Evolutionary conservation across 352 stramenopile species (phyloP).

Genomic region (Paralagenidium karlingii): DNA sequence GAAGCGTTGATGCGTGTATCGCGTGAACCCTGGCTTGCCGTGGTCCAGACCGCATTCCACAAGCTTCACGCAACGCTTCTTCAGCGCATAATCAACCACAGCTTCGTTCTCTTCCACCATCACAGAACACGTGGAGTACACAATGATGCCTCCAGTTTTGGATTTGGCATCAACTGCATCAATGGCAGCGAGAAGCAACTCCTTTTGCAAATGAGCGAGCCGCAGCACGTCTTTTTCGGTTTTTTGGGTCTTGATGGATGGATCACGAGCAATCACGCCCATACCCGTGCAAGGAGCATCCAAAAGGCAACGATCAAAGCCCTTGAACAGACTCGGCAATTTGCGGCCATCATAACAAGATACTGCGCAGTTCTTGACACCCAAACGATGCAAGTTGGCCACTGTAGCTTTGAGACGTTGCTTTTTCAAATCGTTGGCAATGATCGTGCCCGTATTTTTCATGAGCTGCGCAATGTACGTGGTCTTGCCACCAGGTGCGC

Average conservation of each 20-base stretch:
- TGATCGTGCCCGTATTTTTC: constrained; percentile 97
- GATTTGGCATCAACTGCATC: constrained; percentile 95
- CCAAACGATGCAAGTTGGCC: constrained; percentile 97
- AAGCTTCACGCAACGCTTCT: constrained; percentile 97
- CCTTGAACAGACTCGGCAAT: constrained; percentile 87
- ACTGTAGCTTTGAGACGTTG: constrained; percentile 95
- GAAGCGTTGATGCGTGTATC: constrained; percentile 96
- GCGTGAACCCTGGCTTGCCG: constrained; percentile 87
- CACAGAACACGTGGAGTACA: constrained; percentile 98
- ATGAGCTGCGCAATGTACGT: constrained; percentile 99
- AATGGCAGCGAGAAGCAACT: constrained; percentile 97
- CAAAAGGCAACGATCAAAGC: constrained; percentile 97
- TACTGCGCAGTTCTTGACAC: constrained; percentile 96
- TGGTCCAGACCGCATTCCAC: constrained; percentile 94
- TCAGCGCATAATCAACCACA: constrained; percentile 98
- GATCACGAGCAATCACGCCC: constrained; percentile 97
- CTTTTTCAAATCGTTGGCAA: constrained; percentile 99
- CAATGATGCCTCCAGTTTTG: constrained; percentile 94
- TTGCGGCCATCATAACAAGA: constrained; percentile 96
- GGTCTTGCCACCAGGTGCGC: constrained; percentile 98
- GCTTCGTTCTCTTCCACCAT: constrained; percentile 92
- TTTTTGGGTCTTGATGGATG: constrained; percentile 98
- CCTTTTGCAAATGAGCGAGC: constrained; percentile 97
- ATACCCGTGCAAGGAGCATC: constrained; percentile 97
- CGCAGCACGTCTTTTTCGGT: constrained; percentile 85